A percentile compares a stretch with the other conserved stretches of the same genome.
Evolutionary conservation across 352 stramenopile species (phyloP).

Genomic region (Blastocystis sp.): DNA sequence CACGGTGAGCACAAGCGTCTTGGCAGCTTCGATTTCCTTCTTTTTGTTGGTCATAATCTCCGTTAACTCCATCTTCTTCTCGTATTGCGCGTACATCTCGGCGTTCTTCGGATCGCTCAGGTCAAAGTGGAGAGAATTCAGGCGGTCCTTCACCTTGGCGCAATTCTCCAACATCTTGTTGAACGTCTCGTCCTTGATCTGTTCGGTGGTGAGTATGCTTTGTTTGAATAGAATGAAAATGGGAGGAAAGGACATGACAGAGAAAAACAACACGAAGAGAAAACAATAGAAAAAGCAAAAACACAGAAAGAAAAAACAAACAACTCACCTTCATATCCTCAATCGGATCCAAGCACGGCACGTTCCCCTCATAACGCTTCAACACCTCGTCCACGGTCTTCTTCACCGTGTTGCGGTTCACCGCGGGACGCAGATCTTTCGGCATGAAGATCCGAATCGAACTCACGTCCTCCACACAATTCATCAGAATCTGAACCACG

Average conservation of each 20-base stretch:
- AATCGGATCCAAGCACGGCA: constrained; percentile 71
- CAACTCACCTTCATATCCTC: constrained; percentile 70
- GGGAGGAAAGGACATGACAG: too few species aligned
- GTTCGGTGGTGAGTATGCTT: not conserved
- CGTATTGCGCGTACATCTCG: constrained; percentile 83
- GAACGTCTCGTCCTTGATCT: constrained; percentile 86
- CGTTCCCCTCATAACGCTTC: constrained; percentile 75
- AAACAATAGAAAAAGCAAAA: too few species aligned
- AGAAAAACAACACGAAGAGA: too few species aligned
- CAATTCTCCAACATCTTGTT: constrained; percentile 81
- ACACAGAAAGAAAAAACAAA: not conserved
- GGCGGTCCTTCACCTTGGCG: not conserved
- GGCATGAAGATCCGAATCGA: constrained; percentile 77
- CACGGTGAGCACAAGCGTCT: constrained; percentile 49
- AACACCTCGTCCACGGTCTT: constrained; percentile 77
- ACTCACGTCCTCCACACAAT: constrained; percentile 76
- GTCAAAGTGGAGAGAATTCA: constrained; percentile 63
- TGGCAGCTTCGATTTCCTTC: constrained; percentile 76
- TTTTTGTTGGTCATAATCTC: constrained; percentile 90
- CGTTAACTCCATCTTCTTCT: constrained; percentile 88
- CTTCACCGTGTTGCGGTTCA: constrained; percentile 74
- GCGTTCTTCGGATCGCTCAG: constrained; percentile 5
- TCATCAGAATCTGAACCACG: constrained; percentile 76
- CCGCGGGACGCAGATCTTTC: constrained; percentile 73
- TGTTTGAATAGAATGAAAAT: not conserved